These are phyloP conservation scores for Sclerotinia borealis DNA, from an alignment of 2,329 filamentous ascomycete species.

Conservation along the genomic window DNA sequence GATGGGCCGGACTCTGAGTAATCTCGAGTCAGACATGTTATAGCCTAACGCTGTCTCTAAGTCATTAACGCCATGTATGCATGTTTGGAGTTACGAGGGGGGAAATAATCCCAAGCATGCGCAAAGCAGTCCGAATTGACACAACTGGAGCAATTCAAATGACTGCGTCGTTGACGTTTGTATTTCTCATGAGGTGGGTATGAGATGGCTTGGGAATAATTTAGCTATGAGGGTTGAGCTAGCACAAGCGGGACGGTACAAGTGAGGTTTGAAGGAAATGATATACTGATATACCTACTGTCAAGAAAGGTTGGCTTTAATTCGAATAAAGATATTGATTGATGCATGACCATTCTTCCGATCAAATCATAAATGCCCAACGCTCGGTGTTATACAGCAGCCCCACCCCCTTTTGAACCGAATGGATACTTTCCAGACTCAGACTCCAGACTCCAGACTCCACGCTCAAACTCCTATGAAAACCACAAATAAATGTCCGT, in stretches of 20 bases:
- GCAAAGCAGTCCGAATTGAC: too few species aligned
- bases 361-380: neutral
- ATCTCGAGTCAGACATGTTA: too few species aligned
- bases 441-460: neutral
- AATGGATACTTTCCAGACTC: neutral
- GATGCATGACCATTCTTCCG: neutral
- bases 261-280: neutral
- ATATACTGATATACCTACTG: too few species aligned
- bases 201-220: neutral
- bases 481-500: neutral
- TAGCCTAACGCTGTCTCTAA: too few species aligned
- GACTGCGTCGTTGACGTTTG: neutral
- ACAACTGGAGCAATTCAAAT: too few species aligned
- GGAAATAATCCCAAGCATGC: too few species aligned
- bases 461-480: neutral
- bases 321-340: neutral
- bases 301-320: neutral
- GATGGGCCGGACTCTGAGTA: neutral
- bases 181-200: neutral
- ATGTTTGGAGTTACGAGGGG: too few species aligned
- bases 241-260: neutral
- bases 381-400: neutral
- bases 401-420: neutral
- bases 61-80: too few species aligned
- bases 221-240: neutral